These are phyloP conservation scores for Apiospora kogelbergensis DNA, from an alignment of 2,329 filamentous ascomycete genomes.

Conservation along the genomic window DNA sequence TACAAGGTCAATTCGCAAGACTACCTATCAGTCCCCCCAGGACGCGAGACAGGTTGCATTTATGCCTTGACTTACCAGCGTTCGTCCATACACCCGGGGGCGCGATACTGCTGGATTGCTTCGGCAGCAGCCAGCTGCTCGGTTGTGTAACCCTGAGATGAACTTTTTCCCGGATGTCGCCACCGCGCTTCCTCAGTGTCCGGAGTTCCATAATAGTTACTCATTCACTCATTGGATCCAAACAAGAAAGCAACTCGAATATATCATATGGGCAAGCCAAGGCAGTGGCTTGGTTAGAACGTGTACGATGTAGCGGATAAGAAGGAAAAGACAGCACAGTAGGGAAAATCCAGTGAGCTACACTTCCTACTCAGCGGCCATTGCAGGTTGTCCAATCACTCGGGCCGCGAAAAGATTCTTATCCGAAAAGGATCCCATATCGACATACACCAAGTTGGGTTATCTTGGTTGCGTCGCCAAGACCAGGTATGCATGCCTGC, in stretches of 20 bases:
- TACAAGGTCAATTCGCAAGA: not conserved
- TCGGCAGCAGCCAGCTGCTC: conserved; percentile 31
- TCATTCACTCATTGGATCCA: not conserved
- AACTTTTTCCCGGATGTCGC: conserved; percentile 21
- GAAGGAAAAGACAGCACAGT: not conserved
- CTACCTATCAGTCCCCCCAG: too few relatives aligned
- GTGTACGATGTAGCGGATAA: not conserved
- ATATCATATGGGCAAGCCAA: not conserved
- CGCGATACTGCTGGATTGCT: conserved; percentile 31
- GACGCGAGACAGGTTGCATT: too few relatives aligned
- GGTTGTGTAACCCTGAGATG: conserved; percentile 23
- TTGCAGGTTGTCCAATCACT: too few relatives aligned
- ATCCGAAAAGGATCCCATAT: not conserved
- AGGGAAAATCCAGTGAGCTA: too few relatives aligned
- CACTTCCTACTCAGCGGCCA: too few relatives aligned
- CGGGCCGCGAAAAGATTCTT: not conserved
- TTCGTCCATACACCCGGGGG: conserved; percentile 31
- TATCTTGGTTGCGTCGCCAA: not conserved
- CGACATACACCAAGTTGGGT: not conserved
- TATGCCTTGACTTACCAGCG: conserved; percentile 18
- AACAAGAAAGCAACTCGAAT: not conserved
- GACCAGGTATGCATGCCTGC: not conserved
- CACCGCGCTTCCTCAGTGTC: conserved; percentile 17
- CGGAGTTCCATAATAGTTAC: conserved; percentile 17
- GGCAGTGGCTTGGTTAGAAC: too few relatives aligned